A percentile compares a stretch with the other conserved stretches of the same genome.
phyloP scores from a whole-genome alignment of 768 basidiomycete genomes.

The Rubroboletus satanas region DNA sequence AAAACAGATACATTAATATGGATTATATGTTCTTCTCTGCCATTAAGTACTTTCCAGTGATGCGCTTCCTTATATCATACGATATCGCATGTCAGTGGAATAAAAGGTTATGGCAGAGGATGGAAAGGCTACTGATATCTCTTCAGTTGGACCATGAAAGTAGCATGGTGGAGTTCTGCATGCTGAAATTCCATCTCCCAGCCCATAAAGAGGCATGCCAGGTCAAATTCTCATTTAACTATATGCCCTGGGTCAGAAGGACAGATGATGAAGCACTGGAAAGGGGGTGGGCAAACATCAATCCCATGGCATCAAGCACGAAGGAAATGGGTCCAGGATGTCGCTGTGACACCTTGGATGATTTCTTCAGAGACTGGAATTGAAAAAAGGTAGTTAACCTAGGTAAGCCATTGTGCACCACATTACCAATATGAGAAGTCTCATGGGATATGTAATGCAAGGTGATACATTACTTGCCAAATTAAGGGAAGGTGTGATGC shows the following conservation, averaged over 20 bases:
- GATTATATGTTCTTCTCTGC: background rate
- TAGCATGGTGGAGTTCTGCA: background rate
- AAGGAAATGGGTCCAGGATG: background rate
- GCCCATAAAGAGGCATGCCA: too few species aligned
- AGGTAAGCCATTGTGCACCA: background rate
- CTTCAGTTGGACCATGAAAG: background rate
- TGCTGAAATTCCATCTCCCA: background rate
- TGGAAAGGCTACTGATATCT: background rate
- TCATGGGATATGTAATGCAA: background rate
- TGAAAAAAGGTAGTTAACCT: slow-evolving; percentile 29
- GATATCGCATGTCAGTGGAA: background rate
- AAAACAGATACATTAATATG: background rate
- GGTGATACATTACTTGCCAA: background rate
- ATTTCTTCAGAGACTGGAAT: slow-evolving; percentile 31
- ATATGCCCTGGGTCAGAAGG: background rate
- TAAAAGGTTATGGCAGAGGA: background rate
- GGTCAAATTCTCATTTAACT: background rate
- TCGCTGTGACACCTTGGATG: slow-evolving; percentile 29
- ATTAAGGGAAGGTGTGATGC: background rate
- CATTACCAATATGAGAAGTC: too few species aligned
- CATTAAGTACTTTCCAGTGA: background rate
- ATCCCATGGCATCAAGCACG: background rate
- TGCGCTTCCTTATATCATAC: background rate
- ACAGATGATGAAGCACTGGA: background rate
- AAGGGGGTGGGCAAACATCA: background rate